Percentiles rank a stretch among this genome's conserved stretches.
Conservation (phyloP, 2,329 filamentous ascomycete genomes). For the Xylariomycetidae sp. region DNA sequence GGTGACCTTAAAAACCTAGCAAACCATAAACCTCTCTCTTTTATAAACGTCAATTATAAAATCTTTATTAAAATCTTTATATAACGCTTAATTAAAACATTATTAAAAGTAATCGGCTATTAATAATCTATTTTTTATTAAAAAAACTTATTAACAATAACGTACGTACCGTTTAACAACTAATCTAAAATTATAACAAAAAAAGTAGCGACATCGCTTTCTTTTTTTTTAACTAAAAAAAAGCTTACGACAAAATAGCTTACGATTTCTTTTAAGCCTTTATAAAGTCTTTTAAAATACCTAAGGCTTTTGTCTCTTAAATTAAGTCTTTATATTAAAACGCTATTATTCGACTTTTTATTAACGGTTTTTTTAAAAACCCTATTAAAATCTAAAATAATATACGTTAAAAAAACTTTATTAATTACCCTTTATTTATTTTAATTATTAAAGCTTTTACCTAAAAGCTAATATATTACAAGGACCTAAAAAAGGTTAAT, state of each 20-base stretch:
- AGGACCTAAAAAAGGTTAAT: not conserved
- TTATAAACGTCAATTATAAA: conserved; percentile 5
- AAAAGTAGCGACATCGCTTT: not conserved
- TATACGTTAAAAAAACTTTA: not conserved
- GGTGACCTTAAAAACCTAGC: not conserved
- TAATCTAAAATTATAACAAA: conserved; percentile 1
- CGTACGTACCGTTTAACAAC: not conserved
- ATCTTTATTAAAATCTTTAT: conserved; percentile 3
- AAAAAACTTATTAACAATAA: conserved; percentile 3
- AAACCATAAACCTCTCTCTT: conserved; percentile 2
- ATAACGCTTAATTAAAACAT: conserved; percentile 1
- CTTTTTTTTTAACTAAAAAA: conserved; percentile 1
- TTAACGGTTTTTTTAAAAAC: conserved; percentile 1
- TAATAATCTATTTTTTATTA: conserved; percentile 1
- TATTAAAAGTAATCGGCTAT: not conserved
- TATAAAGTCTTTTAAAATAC: not conserved
- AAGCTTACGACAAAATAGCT: conserved; percentile 1
- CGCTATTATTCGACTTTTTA: not conserved
- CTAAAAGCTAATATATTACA: not conserved
- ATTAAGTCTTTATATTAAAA: not conserved
- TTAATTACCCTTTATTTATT: conserved; percentile 1
- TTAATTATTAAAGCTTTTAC: conserved; percentile 1
- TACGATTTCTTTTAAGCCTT: conserved; percentile 1
- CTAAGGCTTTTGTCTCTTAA: not conserved
- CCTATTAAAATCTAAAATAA: conserved; percentile 1